phyloP scores from a whole-genome alignment of 2,329 filamentous ascomycete genomes.

The Xylaria sp. region DNA sequence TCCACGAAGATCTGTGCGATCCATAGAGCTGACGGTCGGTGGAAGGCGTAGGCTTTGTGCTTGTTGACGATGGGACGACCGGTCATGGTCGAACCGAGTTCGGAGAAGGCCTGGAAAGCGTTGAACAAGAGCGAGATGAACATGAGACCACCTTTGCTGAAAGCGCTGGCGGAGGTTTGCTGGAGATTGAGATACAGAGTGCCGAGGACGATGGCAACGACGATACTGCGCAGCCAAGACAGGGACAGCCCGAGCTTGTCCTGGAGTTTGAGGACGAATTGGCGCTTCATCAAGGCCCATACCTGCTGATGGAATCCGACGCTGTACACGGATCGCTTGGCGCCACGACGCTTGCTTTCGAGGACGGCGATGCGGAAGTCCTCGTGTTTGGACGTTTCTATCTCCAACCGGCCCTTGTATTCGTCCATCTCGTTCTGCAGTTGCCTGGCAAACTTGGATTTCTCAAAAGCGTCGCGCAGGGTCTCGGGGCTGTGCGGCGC shows the following conservation, averaged over 20 bases:
- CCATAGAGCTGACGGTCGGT: conserved; percentile 76
- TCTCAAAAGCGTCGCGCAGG: conserved; percentile 63
- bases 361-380: conserved; percentile 71
- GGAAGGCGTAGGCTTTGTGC: conserved; percentile 77
- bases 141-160: conserved; percentile 74
- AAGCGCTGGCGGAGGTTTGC: conserved; percentile 62
- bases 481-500: conserved; percentile 63
- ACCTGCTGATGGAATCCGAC: conserved; percentile 79
- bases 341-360: conserved; percentile 72
- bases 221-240: conserved; percentile 61
- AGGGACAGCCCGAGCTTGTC: conserved; percentile 73
- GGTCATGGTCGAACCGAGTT: conserved; percentile 69
- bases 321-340: conserved; percentile 72
- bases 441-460: conserved; percentile 53
- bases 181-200: conserved; percentile 72
- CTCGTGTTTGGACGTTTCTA: conserved; percentile 62
- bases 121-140: conserved; percentile 80
- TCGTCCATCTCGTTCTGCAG: conserved; percentile 61
- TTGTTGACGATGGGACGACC: conserved; percentile 76
- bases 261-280: conserved; percentile 81
- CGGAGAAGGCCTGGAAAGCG: conserved; percentile 79
- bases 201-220: conserved; percentile 73
- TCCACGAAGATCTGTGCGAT: conserved; percentile 79
- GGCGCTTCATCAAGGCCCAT: conserved; percentile 76
- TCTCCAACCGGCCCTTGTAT: conserved; percentile 60